A percentile compares a stretch with the other conserved stretches of the same genome.
phyloP scores from a whole-genome alignment of 2,329 filamentous ascomycete genomes.

The Cryphonectria radicalis region DNA sequence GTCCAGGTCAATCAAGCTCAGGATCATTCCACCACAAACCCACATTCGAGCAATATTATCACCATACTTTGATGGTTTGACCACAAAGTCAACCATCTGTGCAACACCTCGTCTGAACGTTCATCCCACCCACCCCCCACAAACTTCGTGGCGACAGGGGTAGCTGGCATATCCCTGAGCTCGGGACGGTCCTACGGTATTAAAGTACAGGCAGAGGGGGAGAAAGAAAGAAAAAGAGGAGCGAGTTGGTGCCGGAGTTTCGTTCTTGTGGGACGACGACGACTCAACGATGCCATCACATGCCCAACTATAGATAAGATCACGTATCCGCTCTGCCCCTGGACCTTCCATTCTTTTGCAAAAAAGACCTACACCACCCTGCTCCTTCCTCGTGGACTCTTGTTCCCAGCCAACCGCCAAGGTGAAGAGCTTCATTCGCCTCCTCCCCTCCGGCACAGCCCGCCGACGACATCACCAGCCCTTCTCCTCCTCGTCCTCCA shows the following conservation, averaged over 20 bases:
- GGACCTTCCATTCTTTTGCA: no score
- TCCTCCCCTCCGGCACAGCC: slow-evolving; percentile 22
- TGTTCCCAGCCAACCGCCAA: neutral
- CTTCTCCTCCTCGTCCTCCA: neutral
- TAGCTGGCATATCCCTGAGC: neutral
- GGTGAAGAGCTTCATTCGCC: slow-evolving; percentile 20
- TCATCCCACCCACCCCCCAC: slow-evolving; percentile 19
- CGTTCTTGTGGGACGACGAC: neutral
- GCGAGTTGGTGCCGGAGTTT: neutral
- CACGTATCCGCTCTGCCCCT: neutral
- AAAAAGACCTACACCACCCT: no score
- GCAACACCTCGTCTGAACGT: slow-evolving; percentile 14
- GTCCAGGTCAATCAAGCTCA: neutral
- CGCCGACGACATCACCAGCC: slow-evolving; percentile 32
- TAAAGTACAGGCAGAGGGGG: neutral
- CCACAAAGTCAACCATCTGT: neutral
- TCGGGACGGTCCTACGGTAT: neutral
- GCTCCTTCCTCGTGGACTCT: neutral
- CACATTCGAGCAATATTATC: neutral
- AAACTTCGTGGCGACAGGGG: slow-evolving; percentile 18
- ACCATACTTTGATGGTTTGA: neutral
- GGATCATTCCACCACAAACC: neutral
- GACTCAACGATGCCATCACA: neutral
- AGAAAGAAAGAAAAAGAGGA: neutral
- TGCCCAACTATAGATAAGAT: neutral